Evolutionary conservation across 2,329 filamentous ascomycete species (phyloP), one percentile per base, ranked within the genome.

Genomic region (Boeremia exigua): DNA sequence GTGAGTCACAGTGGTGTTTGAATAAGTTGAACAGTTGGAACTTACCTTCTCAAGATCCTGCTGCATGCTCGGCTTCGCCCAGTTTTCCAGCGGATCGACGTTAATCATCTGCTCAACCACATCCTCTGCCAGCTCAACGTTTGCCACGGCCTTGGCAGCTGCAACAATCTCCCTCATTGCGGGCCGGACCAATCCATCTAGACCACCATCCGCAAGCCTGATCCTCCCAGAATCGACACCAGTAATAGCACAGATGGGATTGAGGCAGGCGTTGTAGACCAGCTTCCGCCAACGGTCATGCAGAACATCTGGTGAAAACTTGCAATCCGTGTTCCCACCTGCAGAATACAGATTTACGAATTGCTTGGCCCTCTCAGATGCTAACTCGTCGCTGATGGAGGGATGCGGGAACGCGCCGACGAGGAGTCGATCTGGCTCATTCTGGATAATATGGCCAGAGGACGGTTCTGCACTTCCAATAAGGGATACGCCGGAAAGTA

Each of bases 51-150:
- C 71, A 7, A 79, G 69, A 68, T 86, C 84, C 56, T 81, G 78
- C 14, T 78, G 73, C 83, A 86, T 86, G 60, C 81, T 84, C 0
- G 83, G 84, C 57, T 76, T 75, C 58, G 83, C 77, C 34, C 78
- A 80, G 38, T 78, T 77, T 40, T 80, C 78, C 17, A 80, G 69
- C 0, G 82, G 81, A 72, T 86, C 82, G 34, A 75, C 66, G 27
- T 77, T 68, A 36, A 87, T 80, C 60, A 80, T 77, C 4, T 65
- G 58, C 15, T 82, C 75, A 15, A 80, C 74, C 2, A 82, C 63
- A 6, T 77, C 78, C 0, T 76, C 75, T 0, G 74, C 75, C 5
- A 86, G 66, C 17, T 76, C 66, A 4, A 79, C 70, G 0, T 82
- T 82, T 4, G 62, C 62, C 28, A 33, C 69, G 8, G 77, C 80